Percentiles rank a stretch among this genome's conserved stretches.
Conservation (phyloP, 1,139 yeast species). For the Protomyces inundatus region DNA sequence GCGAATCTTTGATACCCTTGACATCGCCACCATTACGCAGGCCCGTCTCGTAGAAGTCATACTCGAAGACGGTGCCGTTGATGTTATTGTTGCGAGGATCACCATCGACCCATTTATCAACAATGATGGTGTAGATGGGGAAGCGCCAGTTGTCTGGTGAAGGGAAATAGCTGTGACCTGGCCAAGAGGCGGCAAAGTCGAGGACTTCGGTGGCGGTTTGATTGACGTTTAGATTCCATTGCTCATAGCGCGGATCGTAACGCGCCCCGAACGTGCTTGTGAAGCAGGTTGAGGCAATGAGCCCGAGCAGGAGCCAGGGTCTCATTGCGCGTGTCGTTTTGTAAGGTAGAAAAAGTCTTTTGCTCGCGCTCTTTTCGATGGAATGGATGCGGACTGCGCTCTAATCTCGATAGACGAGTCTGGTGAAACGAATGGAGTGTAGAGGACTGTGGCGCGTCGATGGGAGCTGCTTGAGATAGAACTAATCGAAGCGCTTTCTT, state of each 20-base stretch:
- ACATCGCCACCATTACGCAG: slow-evolving; percentile 29
- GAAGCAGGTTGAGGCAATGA: background rate
- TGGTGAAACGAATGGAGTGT: too few species aligned
- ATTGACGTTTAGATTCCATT: slow-evolving; percentile 26
- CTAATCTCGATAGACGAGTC: too few species aligned
- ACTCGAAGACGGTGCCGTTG: slow-evolving; percentile 27
- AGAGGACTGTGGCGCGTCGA: too few species aligned
- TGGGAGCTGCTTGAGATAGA: too few species aligned
- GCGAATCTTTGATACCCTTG: slow-evolving; percentile 23
- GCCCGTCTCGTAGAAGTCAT: slow-evolving; percentile 25
- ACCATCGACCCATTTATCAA: slow-evolving; percentile 28
- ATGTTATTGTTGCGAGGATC: slow-evolving; percentile 27
- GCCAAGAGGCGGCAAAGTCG: slow-evolving; percentile 26
- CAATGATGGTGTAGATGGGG: slow-evolving; percentile 27
- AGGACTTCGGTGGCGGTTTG: slow-evolving; percentile 19
- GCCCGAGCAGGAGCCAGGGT: background rate
- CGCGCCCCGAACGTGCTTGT: background rate
- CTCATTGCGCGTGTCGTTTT: background rate
- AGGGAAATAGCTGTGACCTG: slow-evolving; percentile 18
- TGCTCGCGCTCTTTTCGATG: too few species aligned
- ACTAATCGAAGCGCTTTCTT: too few species aligned
- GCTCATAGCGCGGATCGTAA: slow-evolving; percentile 1
- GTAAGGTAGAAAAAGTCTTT: background rate
- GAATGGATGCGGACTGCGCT: too few species aligned
- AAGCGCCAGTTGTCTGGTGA: slow-evolving; percentile 28